Base-by-base conservation (phyloP, 192 early-diverging fungal genomes). In the Coemansia sp. region DNA sequence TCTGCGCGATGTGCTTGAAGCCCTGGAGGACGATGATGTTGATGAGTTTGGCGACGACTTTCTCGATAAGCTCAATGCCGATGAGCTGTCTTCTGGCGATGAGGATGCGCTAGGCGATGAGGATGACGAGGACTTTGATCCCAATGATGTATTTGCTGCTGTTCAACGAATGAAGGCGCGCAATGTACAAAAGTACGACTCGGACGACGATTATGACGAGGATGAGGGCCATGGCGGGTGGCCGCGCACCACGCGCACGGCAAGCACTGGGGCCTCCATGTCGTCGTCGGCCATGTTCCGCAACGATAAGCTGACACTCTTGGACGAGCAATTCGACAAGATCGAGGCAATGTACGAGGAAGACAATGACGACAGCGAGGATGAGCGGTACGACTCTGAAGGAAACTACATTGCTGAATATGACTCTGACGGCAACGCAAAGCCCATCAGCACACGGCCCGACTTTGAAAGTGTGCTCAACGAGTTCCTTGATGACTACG, bases 271-370 rank as follows among this genome's bases (percentile, higher is more conserved):
- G 20, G 89, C 92, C 30, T 96, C 95, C 10, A 94, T 97, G 92
- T 90, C 94, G 1, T 95, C 95, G 18, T 94, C 94, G 7, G 88
- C 90, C 43, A 92, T 97, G 93, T 92, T 88, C 80, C 89, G 97
- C 74, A 97, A 95, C 72, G 88, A 89, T 43, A 89, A 95, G 63
- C 81, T 99, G 23, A 91, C 90, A 7, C 82, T 94, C 20, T 77
- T 99, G 49, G 97, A 99, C 85, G 94, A 96, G 64, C 90, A 89
- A 65, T 99, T 96, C 80, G 97, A 99, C 68, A 79, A 88, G 73
- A 75, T 94, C 45, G 83, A 81, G 67, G 75, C 69, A 2, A 67
- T 75, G 64, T 84, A 84, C 72, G 75, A 70, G 46, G 40, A 65
- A 18, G 68, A 71, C 9, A 65, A 66, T 20, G 35, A 42, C 0